A percentile compares a stretch with the other conserved stretches of the same genome.
Evolutionary conservation across 352 stramenopile species (phyloP).

Genomic region (Phytophthora chlamydospora): DNA sequence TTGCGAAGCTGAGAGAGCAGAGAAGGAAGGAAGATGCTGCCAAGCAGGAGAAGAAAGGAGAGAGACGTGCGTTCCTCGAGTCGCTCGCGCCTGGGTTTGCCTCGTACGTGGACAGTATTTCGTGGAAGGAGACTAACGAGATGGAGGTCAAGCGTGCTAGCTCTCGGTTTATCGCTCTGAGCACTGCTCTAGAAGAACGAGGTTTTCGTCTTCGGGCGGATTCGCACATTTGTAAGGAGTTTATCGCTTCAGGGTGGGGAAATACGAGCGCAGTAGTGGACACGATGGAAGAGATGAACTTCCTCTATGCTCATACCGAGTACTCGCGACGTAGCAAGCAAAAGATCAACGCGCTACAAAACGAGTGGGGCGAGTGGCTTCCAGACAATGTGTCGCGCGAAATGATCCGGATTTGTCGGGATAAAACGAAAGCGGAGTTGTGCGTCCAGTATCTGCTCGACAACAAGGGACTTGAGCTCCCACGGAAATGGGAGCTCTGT

Average conservation of each 20-base stretch:
- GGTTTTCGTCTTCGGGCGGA: slow-evolving; percentile 4
- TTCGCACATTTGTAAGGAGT: slow-evolving; percentile 13
- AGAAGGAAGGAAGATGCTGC: background rate
- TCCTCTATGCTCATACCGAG: slow-evolving; percentile 11
- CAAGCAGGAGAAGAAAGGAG: slow-evolving; percentile 11
- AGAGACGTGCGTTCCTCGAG: slow-evolving; percentile 8
- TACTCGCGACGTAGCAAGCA: slow-evolving; percentile 7
- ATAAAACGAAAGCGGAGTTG: slow-evolving; percentile 19
- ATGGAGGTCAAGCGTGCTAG: background rate
- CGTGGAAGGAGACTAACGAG: slow-evolving; percentile 1
- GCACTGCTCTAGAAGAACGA: slow-evolving; percentile 6
- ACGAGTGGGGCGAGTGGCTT: too few species aligned
- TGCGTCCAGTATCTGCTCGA: slow-evolving; percentile 26
- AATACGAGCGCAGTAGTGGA: slow-evolving; percentile 15
- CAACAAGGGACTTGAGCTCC: slow-evolving; percentile 15
- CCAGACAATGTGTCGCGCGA: background rate
- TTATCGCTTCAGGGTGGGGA: slow-evolving; percentile 4
- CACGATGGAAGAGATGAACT: slow-evolving; percentile 23
- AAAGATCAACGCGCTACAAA: background rate
- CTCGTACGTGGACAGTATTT: background rate
- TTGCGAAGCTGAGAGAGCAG: slow-evolving; percentile 1
- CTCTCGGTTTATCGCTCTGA: slow-evolving; percentile 6
- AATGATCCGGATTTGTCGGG: slow-evolving; percentile 5
- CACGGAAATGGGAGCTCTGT: slow-evolving; percentile 27
- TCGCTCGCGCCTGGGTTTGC: slow-evolving; percentile 9